phyloP scores from a whole-genome alignment of 495 filamentous ascomycete genomes.

The Penicillium antarcticum region DNA sequence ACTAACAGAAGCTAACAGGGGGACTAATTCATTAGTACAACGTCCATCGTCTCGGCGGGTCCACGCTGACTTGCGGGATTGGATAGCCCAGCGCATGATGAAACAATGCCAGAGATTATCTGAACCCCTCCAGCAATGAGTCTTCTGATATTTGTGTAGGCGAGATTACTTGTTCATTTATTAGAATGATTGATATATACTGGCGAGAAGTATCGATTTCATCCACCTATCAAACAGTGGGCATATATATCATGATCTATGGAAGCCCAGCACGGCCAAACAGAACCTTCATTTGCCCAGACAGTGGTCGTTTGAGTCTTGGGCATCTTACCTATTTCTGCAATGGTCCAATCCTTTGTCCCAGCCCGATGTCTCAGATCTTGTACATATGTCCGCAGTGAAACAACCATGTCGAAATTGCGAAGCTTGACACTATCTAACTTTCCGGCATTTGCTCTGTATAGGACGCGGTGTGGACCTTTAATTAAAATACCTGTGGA shows the following conservation, averaged over 20 bases:
- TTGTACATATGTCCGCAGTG: not conserved
- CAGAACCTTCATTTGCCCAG: not conserved
- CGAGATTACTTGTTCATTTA: no score
- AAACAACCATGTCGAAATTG: not conserved
- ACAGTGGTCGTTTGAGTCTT: not conserved
- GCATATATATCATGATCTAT: no score
- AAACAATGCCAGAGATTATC: conserved; percentile 9
- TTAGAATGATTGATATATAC: no score
- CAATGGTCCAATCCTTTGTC: not conserved
- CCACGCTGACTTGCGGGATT: conserved; percentile 15
- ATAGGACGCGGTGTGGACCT: not conserved
- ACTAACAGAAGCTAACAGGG: not conserved
- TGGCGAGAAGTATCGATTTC: no score
- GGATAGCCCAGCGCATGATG: conserved; percentile 8
- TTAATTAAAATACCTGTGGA: not conserved
- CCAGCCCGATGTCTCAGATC: conserved; percentile 5
- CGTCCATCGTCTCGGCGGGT: conserved; percentile 9
- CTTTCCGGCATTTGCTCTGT: not conserved
- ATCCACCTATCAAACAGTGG: no score
- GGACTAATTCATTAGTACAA: not conserved
- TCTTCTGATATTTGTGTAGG: not conserved
- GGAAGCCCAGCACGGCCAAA: no score
- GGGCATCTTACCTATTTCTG: not conserved
- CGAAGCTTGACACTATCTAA: not conserved
- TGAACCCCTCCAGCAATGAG: not conserved